These are phyloP conservation scores for Pythium periplocum DNA, from an alignment of 352 stramenopile species.

Conservation along the genomic window DNA sequence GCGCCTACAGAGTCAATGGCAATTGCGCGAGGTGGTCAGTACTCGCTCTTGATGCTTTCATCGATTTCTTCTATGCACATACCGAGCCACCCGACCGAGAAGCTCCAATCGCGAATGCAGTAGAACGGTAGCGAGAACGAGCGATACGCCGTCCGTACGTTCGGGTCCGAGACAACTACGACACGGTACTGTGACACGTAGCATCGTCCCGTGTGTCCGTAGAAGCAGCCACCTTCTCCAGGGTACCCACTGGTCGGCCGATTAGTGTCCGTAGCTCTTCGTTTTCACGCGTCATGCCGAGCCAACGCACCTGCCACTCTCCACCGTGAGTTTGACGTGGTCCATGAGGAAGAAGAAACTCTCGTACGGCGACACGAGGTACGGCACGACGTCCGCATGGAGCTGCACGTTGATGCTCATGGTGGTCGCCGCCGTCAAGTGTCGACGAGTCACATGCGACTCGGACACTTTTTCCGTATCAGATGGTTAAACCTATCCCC, in stretches of 20 bases:
- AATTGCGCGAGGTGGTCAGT: too few relatives aligned
- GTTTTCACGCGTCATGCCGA: neutral
- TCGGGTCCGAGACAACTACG: slow-evolving; percentile 52
- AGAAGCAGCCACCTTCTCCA: slow-evolving; percentile 78
- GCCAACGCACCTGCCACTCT: slow-evolving; percentile 67
- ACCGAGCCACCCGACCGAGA: slow-evolving; percentile 62
- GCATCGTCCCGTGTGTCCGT: slow-evolving; percentile 55
- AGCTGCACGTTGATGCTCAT: slow-evolving; percentile 82
- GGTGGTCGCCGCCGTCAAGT: too few relatives aligned
- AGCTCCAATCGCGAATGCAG: slow-evolving; percentile 66
- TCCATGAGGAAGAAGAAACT: slow-evolving; percentile 75
- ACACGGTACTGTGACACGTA: slow-evolving; percentile 77
- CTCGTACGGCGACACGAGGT: slow-evolving; percentile 75
- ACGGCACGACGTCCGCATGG: slow-evolving; percentile 51
- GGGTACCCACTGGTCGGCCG: slow-evolving; percentile 52
- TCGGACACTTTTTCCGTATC: too few relatives aligned
- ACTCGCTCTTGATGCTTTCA: too few relatives aligned
- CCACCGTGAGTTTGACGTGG: slow-evolving; percentile 64
- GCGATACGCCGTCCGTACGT: slow-evolving; percentile 35
- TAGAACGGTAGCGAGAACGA: slow-evolving; percentile 81
- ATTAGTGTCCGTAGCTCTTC: neutral
- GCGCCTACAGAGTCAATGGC: slow-evolving; percentile 20
- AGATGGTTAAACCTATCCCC: too few relatives aligned
- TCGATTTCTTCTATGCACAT: neutral
- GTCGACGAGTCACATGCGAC: too few relatives aligned